Evolutionary conservation across 2,329 filamentous ascomycete genomes (phyloP), one percentile per base, ranked within the genome.

Genomic region (Aspergillus candidus): DNA sequence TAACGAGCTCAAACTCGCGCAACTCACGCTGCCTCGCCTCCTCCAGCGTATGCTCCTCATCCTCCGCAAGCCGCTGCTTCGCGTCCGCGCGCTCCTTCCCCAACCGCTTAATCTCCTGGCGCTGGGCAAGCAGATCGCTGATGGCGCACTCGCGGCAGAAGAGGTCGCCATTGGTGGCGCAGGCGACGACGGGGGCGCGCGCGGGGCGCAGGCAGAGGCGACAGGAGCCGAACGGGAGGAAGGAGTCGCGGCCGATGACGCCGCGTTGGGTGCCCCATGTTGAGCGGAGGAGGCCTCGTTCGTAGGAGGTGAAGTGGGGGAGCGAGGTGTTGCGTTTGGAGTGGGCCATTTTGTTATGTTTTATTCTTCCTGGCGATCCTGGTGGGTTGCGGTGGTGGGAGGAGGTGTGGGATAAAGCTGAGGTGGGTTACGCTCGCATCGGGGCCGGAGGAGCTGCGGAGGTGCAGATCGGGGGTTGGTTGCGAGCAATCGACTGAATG

Each of bases 61-160:
- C 75, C 48, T 86, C 83, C 4, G 75, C 73, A 6, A 75, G 72
- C 18, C 89, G 84, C 43, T 77, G 74, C 49, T 76, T 72, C 22
- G 80, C 77, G 27, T 76, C 71, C 52, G 83, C 81, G 14, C 78
- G 74, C 15, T 78, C 75, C 54, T 80, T 84, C 48, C 88, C 86
- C 2, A 86, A 62, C 0, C 93, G 80, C 63, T 89, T 93, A 52
- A 94, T 90, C 62, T 97, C 93, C 69, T 90, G 86, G 55, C 88
- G 84, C 67, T 98, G 91, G 1, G 88, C 79, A 1, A 97, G 75
- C n/a, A 98, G 82, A 58, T 97, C 95, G 54, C 75, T 83, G 41
- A 97, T 79, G 7, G 89, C 90, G 70, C 91, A 98, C 71, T 97
- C 93, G 55, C 88, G 83, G 66, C 91, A 98, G 72, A 97, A 97